Base-by-base conservation (phyloP, 768 basidiomycete genomes). In the Leccinum boreale region DNA sequence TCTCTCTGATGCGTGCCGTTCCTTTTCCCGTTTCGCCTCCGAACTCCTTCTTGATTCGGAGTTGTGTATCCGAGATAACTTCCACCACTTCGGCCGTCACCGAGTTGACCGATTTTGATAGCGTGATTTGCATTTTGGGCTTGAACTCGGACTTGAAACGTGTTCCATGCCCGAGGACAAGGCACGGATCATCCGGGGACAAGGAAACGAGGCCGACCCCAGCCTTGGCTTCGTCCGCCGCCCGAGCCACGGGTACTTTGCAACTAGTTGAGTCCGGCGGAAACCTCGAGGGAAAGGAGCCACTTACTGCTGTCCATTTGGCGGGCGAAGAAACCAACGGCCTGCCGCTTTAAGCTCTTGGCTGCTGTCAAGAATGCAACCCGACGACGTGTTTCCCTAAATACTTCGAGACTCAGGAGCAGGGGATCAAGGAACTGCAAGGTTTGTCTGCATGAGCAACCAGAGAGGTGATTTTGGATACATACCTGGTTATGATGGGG, bases 351-450 rank as follows among this genome's bases (percentile, higher is more conserved):
- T 90, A 96, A 83, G 69, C 92, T 95, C 71, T 87, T 89, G 3
- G 92, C 94, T 26, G 96, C 96, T 8, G 89, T 87, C 29, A 98
- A 78, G 69, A 95, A 93, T 55, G 89, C 86, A 19, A 96, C 90
- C 66, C 85, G 81, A 45, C 96, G 81, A 10, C 83, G 80, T 3
- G 88, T 87, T 74, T 97, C 92, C 63, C 87, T 85, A 71, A 90
- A 85, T 19, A 93, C 92, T 71, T 97, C 90, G 56, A 92, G 81
- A 57, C 84, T 85, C 47, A 98, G 75, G 52, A 98, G 79, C 50
- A 97, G 74, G 7, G 94, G 92, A 69, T 98, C 96, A 54, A 98
- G 82, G 72, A 98, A 97, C 92, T 98, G 72, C 28, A 6, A 58
- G 52, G 50, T 58, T 44, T 42, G 60, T 65, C 39, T 59, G 50